Base-by-base conservation (phyloP, 768 basidiomycete species). In the Goffeauzyma gilvescens region DNA sequence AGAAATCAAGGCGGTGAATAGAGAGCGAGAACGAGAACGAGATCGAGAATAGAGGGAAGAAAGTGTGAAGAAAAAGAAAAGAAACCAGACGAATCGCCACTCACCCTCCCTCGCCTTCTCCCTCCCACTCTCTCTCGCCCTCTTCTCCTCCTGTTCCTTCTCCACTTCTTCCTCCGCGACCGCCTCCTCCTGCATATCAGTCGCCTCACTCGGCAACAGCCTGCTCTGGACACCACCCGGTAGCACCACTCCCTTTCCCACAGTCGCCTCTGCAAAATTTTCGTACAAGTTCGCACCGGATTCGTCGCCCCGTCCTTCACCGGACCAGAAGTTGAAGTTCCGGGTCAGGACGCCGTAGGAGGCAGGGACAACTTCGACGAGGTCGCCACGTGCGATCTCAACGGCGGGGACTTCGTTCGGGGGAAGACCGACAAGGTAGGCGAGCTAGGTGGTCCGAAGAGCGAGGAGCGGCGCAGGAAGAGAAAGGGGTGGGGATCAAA, bases 371-470 rank as follows among this genome's bases (percentile, higher is more conserved):
- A 65, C 67, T 62, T 98, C 93, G 28, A 96, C 72, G n/a, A 96
- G 67, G 59, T 98, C 93, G 0, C 93, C 93, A 10, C 93, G 75
- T 27, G 90, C 84, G 53, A 98, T 79, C 64, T 96, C 90, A 41
- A 96, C 90, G 1, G 86, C 89, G 0, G 93, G 93, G 33, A 98
- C 93, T 60, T 98, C 93, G 21, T 80, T 79, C 0, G 90, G 85
- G 5, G 87, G 85, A 3, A 96, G 70, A 5, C 93, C 93, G 51
- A 66, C 66, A 1, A 69, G 55, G 43, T 69, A 69, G 2, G 87
- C 79, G 33, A 95, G 73, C 64, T 63, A n/a, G n/a, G n/a, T n/a
- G n/a, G n/a, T n/a, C n/a, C n/a, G n/a, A n/a, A n/a, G 44, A 12
- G 24, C 2, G 8, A 8, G 18, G 4, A 26, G 34, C 18, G 10